Evolutionary conservation across 176 grass and related monocot genomes (phyloP), one percentile per base, ranked within the genome.

Genomic region (Thalia dealbata): DNA sequence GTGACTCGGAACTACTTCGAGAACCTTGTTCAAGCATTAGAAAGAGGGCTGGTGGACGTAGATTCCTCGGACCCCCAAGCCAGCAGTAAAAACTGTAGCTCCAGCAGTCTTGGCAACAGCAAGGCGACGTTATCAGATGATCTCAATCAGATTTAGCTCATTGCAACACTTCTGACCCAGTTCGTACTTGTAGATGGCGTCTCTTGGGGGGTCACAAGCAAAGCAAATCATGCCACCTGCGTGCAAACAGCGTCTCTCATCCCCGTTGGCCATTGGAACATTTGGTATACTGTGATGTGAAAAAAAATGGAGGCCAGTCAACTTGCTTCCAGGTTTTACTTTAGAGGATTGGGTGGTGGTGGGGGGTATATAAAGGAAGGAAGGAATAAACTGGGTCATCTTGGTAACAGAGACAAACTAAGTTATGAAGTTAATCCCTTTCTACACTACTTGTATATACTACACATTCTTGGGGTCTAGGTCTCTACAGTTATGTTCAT

Each of bases 1-100:
- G 95, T 99, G 23, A 99, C 95, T 64, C 90, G 88, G 69, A 99
- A 99, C 82, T 99, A 99, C 84, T 99, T 99, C 75, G 95, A 99
- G 80, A 99, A 99, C 76, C 87, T 99, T 2, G 95, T 99, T 29
- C 90, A 74, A 75, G 95, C 95, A 59, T 68, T 99, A 67, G 95
- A 99, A 79, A 99, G 81, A 66, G 95, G 95, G 64, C 82, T 99
- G 78, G 91, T 85, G 59, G 90, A 95, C 52, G 95, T 99, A 28
- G 95, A 85, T 26, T 87, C 90, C 69, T 88, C 90, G 10, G 84
- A 84, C 68, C 84, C 79, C 72, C 87, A 91, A 23, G 79, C 71
- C 38, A 65, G 88, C 77, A 95, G 70, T 50, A 99, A 91, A 78
- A 99, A 38, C 13, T 75, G 81, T 21, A 85, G 76, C 74, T 83